Base-by-base conservation (phyloP, 306 rosid genomes). In the Castanospermum australe region DNA sequence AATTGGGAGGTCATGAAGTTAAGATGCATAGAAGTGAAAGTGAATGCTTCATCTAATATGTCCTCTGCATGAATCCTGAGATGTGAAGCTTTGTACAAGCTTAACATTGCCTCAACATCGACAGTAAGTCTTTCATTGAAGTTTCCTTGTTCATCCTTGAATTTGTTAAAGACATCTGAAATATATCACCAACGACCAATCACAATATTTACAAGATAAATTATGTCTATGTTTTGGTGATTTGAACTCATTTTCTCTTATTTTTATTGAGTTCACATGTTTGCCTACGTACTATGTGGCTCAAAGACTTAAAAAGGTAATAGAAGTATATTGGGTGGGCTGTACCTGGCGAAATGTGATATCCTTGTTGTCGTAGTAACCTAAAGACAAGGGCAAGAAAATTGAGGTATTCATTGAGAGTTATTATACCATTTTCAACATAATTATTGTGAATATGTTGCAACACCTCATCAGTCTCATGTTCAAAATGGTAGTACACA, bases 21-120 rank as follows among this genome's bases (percentile, higher is more conserved):
- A 7, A 52, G 30, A 2, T 52, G 60, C 2, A 13, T 21, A 20
- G 12, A 52, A 45, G 79, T 81, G 81, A 85, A 87, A 1, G 4
- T 79, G n/a, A 87, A 15, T 0, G 91, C 91, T 67, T 87, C 84
- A 9, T 87, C 90, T 6, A 89, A 82, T 32, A 89, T 73, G 4
- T 81, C 77, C 65, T 89, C 91, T 72, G 87, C 86, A 2, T 78
- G 88, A 14, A 73, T 12, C 66, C 81, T 77, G 0, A 81, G 13
- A 63, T 84, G 80, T 18, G 90, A 4, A 0, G 92, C 92, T 84
- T 90, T 90, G 17, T 86, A 88, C n/a, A 90, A 79, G 57, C 84
- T 84, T 30, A 90, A 18, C 76, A 90, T 66, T 57, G 77, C 85
- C 9, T 67, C 65, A n/a, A 81, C 48, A 59, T 81, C 77, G 7